Evolutionary conservation across 2,329 filamentous ascomycete genomes (phyloP), one percentile per base, ranked within the genome.

Genomic region (Colletotrichum abscissum): DNA sequence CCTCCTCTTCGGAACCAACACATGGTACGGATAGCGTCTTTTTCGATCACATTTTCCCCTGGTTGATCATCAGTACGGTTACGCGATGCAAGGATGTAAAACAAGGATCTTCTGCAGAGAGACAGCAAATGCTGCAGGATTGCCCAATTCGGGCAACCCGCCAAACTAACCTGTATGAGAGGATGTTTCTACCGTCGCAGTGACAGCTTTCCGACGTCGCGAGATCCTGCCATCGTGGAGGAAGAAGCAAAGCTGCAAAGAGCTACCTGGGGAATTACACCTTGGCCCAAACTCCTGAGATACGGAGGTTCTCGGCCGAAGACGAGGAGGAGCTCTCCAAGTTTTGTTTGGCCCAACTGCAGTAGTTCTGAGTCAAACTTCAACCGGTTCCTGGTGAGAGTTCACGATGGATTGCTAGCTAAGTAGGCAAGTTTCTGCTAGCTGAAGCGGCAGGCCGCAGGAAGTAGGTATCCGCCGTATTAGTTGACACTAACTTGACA

Each of bases 51-150:
- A 16, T 63, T 62, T 22, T 11, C 42, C 26, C 67, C 54, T 58
- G 60, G 46, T 54, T 73, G 46, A 49, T 66, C 33, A 57, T 19
- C 60, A 57, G 58, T 35, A 71, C 3, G 26, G 22, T 52, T 42
- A 42, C 33, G 5, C 38, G 38, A 42, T 42, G 42, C 69, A 33
- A 58, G 69, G 68, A 22, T 64, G 68, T 16, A 28, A 63, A 65
- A 66, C 62, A 58, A 52, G 67, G 67, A 54, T 56, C 33, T 35
- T 33, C 14, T 73, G 46, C 67, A 71, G 62, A 67, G 67, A 66
- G 14, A 12, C 55, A 46, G 46, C 26, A 30, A 33, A 54, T 46
- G 22, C 49, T 26, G 62, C 38, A 42, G 59, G 66, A 60, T 64
- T 60, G 26, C 38, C 65, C 54, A 26, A 54, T 63, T 49, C 16